Evolutionary conservation across 2,329 filamentous ascomycete genomes (phyloP), one percentile per base, ranked within the genome.

Genomic region (Fusarium avenaceum): DNA sequence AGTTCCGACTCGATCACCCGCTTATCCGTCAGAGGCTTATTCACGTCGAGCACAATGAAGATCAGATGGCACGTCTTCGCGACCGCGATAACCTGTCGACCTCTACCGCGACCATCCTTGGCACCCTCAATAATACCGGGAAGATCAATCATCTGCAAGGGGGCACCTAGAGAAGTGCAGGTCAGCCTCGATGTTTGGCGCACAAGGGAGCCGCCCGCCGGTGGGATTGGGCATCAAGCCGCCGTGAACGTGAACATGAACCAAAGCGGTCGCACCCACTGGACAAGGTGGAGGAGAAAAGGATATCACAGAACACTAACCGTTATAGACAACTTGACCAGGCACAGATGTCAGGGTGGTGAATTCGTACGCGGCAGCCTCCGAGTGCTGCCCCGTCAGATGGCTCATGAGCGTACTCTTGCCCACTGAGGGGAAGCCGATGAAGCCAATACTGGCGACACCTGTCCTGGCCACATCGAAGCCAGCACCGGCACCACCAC

Each of bases 51-150:
- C 47, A 99, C 93, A 77, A 99, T 99, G 81, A 98, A 98, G 75
- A 99, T 99, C 74, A 99, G 83, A 85, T 99, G 92, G 83, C 96
- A 99, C 19, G 96, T 98, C 85, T 99, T 99, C 63, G 96, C 95
- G 48, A 99, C 96, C 10, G 96, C 96, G 83, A 99, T 99, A 76
- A 99, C 96, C 83, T 99, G 96, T 74, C 95, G 90, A 86, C 96
- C 96, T 85, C 96, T 90, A 83, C 96, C 96, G 78, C 97, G 96
- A 70, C 96, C 96, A 79, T 99, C 96, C 81, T 99, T 98, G 73
- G 96, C 96, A 77, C 96, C 96, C 80, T 98, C 93, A 72, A 99
- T 99, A 76, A 99, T 99, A 89, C 96, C 96, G 2, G 96, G 96
- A 76, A 99, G 85, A 86, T 99, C 96, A 68, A 99, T 92, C 83